Conservation (phyloP, 129 eudicot species). For the Flaveria trinervia region DNA sequence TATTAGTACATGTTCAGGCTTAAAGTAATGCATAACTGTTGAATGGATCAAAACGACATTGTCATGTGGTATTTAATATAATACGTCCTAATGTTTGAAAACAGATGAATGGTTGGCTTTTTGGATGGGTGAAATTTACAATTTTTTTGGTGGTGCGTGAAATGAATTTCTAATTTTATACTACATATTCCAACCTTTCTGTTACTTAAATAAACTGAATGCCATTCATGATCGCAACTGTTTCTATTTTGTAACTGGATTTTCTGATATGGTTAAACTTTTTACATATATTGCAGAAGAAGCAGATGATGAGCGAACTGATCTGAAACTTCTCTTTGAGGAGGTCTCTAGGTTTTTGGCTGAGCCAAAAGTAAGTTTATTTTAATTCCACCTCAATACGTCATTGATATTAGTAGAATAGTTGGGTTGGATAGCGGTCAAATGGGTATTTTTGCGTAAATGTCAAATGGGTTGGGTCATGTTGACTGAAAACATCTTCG, state of each 20-base stretch:
- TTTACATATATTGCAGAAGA: constrained; percentile 46
- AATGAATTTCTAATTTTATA: not conserved
- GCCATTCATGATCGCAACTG: not conserved
- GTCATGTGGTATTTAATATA: not conserved
- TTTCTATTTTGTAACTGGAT: not conserved
- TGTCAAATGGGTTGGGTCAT: not conserved
- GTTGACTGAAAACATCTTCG: not conserved
- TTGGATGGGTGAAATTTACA: not conserved
- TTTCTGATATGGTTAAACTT: not conserved
- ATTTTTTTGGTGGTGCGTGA: not conserved
- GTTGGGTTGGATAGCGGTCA: not conserved
- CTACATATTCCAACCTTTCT: not conserved
- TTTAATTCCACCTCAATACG: not conserved
- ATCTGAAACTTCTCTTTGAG: constrained; percentile 53
- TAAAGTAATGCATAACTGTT: not conserved
- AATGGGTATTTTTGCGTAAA: not conserved
- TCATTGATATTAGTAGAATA: not conserved
- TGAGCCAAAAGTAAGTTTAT: constrained; percentile 43
- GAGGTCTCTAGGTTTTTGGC: constrained; percentile 40
- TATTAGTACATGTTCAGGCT: not conserved
- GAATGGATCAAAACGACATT: not conserved
- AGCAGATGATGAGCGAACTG: constrained; percentile 51
- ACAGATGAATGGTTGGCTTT: not conserved
- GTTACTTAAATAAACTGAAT: not conserved
- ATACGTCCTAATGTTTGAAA: not conserved